Evolutionary conservation across 306 rosid species (phyloP), one percentile per base, ranked within the genome.

Genomic region (Dalbergia cultrata): DNA sequence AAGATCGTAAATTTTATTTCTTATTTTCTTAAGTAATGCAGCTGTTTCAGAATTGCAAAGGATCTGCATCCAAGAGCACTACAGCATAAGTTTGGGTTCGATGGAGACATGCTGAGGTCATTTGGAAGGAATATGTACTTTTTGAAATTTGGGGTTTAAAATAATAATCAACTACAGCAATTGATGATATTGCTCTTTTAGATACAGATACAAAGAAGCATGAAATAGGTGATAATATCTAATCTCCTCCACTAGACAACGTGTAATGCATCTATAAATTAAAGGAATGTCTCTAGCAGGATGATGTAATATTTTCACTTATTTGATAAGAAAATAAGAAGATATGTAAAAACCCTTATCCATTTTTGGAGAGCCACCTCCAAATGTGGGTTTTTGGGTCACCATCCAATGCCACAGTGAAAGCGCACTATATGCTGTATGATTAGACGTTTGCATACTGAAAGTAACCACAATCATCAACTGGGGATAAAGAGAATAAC

Each of bases 371-470:
- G 84, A 82, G 73, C 4, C 81, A 79, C 56, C 60, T 75, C 57
- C 14, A 1, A 37, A 12, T 53, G 78, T 70, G 78, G 79, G 75
- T 41, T 72, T 19, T 43, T 2, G 84, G 70, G 83, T 83, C 81
- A 71, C 75, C 35, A 82, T 78, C 74, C 77, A 17, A 71, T 2
- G 75, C 17, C 79, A 89, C 88, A 85, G 89, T 76, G 77, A 86
- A 81, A 86, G 78, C 85, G 89, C 93, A 91, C 92, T 81, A 21
- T 58, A 34, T 54, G 60, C 9, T 70, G 71, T 26, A 19, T 71
- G 83, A 76, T 65, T 70, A 86, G 88, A 87, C 77, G 45, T 65
- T 26, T 50, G 67, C 49, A 84, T 78, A 64, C 58, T 81, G 86
- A 86, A 82, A 81, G 85, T 34, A 64, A 71, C 85, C 78, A 49